Evolutionary conservation across 1,284 basidiomycete genomes (phyloP), one percentile per base, ranked within the genome.

Genomic region (Porogramme epimiltina): DNA sequence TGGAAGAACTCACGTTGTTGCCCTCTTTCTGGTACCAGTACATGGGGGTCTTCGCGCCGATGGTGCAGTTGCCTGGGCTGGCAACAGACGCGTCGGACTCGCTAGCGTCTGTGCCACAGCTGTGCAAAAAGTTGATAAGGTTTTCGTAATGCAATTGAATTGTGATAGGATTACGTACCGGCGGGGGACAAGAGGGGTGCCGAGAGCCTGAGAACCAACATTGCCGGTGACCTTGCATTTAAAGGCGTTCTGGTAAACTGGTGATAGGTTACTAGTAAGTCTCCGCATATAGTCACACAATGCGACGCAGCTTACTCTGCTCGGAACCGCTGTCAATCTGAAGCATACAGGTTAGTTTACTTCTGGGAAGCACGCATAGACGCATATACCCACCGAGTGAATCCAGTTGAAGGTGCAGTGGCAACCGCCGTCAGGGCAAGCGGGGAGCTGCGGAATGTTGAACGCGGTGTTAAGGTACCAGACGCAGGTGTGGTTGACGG

Each of bases 231-330:
- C 72, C 42, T 80, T 77, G 73, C 89, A 91, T 59, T 82, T 80
- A 77, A 90, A 91, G 22, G 82, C 82, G 45, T 79, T 87, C 83
- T 89, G 87, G 72, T 87, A 91, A 58, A 80, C 81, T 83, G n/a
- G 43, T 16, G 37, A 25, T 11, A n/a, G 10, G 31, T 2, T 22
- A n/a, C n/a, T n/a, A n/a, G n/a, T n/a, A n/a, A n/a, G n/a, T n/a
- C 9, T 18, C 45, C 36, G 45, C 10, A 54, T 23, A 1, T 3
- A n/a, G n/a, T 37, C 38, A 20, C n/a, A n/a, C n/a, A n/a, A n/a
- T n/a, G n/a, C n/a, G n/a, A n/a, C n/a, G n/a, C n/a, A 37, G 46
- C 75, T 11, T 45, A 80, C 78, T 79, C 59, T 81, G 77, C 61
- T 76, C 72, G 13, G 70, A 56, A 34, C 78, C 78, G 28, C 72